Evolutionary conservation across 2,329 filamentous ascomycete genomes (phyloP).

Genomic region (Trichophyton verrucosum): DNA sequence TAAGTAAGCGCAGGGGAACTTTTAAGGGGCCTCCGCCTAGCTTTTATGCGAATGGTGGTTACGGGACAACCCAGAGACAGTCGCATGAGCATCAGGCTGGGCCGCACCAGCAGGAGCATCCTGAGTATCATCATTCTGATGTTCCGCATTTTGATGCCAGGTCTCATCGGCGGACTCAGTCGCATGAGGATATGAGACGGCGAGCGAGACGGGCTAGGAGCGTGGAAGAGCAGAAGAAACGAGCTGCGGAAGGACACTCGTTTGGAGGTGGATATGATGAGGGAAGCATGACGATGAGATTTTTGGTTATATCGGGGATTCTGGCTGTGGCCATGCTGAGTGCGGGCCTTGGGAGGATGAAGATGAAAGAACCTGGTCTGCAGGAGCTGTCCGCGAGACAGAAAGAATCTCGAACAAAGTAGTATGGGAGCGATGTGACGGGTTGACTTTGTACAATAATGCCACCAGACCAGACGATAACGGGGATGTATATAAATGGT

Average conservation of each 20-base stretch:
- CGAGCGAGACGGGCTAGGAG: constrained; percentile 31
- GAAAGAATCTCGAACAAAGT: constrained; percentile 7
- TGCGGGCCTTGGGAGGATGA: constrained; percentile 17
- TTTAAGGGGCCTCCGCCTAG: constrained; percentile 80
- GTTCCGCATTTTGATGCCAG: constrained; percentile 68
- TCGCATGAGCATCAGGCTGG: constrained; percentile 26
- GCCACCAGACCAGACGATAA: not conserved
- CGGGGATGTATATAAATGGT: not conserved
- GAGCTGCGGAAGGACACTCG: constrained; percentile 25
- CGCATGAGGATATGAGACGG: constrained; percentile 45
- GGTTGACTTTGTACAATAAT: not conserved
- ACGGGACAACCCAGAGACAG: constrained; percentile 38
- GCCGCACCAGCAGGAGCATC: constrained; percentile 39
- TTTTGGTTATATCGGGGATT: constrained; percentile 30
- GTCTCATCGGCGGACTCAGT: constrained; percentile 62
- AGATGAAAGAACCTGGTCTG: constrained; percentile 11
- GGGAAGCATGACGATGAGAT: constrained; percentile 21
- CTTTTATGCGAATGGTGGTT: constrained; percentile 74
- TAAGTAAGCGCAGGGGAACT: constrained; percentile 60
- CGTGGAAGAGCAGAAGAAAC: constrained; percentile 20
- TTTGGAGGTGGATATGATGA: constrained; percentile 38
- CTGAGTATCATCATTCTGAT: constrained; percentile 21
- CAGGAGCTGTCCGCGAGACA: constrained; percentile 16
- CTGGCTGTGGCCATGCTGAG: constrained; percentile 22
- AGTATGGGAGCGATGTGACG: not conserved